Evolutionary conservation across 1,284 basidiomycete species (phyloP).

Genomic region (Afroboletus lepidellus): DNA sequence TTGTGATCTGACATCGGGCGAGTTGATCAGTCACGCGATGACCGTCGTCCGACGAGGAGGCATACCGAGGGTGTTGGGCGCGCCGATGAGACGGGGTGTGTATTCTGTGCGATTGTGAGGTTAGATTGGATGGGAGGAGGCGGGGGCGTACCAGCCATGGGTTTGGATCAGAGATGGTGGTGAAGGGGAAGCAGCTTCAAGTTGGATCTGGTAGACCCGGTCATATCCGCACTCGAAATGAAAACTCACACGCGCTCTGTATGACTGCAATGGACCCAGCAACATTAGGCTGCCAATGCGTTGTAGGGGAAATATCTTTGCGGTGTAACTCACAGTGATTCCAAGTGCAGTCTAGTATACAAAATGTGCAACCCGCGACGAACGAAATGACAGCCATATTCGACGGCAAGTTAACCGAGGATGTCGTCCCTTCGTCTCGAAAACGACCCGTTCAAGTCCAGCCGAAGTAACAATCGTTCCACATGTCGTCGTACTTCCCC

Average conservation of each 20-base stretch:
- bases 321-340: too few relatives aligned
- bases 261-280: too few relatives aligned
- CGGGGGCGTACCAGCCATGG: slow-evolving; percentile 55
- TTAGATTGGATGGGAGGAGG: slow-evolving; percentile 4
- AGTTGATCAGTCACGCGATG: slow-evolving; percentile 14
- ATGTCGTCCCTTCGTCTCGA: slow-evolving; percentile 44
- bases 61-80: slow-evolving; percentile 90
- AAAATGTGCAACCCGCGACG: too few relatives aligned
- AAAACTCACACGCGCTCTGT: too few relatives aligned
- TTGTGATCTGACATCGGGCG: slow-evolving; percentile 74
- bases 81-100: slow-evolving; percentile 77
- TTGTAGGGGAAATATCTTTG: too few relatives aligned
- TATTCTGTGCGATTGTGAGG: slow-evolving; percentile 48
- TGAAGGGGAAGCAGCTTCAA: slow-evolving; percentile 59
- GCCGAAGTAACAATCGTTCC: slow-evolving; percentile 75
- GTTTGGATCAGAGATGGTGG: slow-evolving; percentile 45
- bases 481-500: slow-evolving; percentile 76
- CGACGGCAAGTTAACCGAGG: too few relatives aligned
- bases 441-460: slow-evolving; percentile 85
- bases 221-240: slow-evolving; percentile 24
- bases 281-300: too few relatives aligned
- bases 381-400: too few relatives aligned
- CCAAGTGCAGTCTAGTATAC: too few relatives aligned
- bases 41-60: slow-evolving; percentile 8
- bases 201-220: slow-evolving; percentile 34